Evolutionary conservation across 1,284 basidiomycete species (phyloP).

Genomic region (Sparassis latifolia): DNA sequence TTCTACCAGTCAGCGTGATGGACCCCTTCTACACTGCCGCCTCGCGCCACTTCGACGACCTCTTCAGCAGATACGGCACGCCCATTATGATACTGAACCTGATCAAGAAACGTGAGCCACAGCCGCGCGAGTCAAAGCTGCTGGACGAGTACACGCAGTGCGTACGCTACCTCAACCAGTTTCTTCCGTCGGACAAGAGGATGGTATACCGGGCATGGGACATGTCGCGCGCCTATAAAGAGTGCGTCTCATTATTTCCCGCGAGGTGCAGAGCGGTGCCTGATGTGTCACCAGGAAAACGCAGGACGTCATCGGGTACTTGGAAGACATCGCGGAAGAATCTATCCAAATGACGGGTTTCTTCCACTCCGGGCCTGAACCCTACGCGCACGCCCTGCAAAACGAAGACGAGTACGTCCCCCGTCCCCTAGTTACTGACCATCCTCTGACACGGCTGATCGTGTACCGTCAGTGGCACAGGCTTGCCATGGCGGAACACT

Average conservation of each 20-base stretch:
- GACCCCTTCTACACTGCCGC: conserved; percentile 96
- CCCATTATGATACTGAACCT: conserved; percentile 95
- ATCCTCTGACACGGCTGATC: background rate
- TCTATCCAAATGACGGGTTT: conserved; percentile 89
- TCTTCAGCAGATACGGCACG: conserved; percentile 86
- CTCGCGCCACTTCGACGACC: conserved; percentile 88
- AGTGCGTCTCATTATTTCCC: conserved; percentile 36
- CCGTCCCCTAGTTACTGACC: background rate
- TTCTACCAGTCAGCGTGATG: conserved; percentile 76
- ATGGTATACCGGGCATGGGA: conserved; percentile 96
- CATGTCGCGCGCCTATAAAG: conserved; percentile 89
- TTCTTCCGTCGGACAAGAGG: conserved; percentile 80
- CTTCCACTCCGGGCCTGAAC: conserved; percentile 86
- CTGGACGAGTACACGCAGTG: conserved; percentile 91
- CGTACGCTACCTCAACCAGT: conserved; percentile 92
- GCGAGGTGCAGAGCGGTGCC: background rate
- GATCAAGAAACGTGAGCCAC: conserved; percentile 80
- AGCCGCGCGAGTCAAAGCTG: conserved; percentile 91
- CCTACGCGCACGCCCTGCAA: conserved; percentile 60
- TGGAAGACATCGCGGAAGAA: conserved; percentile 95
- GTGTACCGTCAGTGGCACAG: conserved; percentile 3
- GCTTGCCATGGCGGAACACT: conserved; percentile 49
- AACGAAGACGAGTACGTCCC: conserved; percentile 37
- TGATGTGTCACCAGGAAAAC: conserved; percentile 57
- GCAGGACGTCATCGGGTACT: conserved; percentile 92